Evolutionary conservation across 306 rosid genomes (phyloP).

Genomic region (Gastrolobium villosum): DNA sequence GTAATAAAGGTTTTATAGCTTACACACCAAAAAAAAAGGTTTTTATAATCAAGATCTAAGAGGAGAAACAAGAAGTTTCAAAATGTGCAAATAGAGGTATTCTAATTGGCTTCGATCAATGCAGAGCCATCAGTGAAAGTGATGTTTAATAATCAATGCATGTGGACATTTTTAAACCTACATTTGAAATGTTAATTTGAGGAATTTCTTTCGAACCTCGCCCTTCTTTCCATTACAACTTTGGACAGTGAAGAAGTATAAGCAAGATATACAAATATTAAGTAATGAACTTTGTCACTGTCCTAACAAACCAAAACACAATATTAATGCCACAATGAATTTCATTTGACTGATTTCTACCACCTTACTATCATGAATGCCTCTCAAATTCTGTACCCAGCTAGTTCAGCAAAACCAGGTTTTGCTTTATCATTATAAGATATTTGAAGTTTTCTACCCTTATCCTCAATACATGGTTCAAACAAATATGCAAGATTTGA

Average conservation of each 20-base stretch:
- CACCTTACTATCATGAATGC: too few relatives aligned
- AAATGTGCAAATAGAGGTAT: neutral
- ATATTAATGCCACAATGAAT: conserved; percentile 14
- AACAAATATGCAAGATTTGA: neutral
- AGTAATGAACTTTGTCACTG: conserved; percentile 27
- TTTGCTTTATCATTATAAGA: neutral
- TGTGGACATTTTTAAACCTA: neutral
- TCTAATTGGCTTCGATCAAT: neutral
- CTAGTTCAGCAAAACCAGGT: too few relatives aligned
- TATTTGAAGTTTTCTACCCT: neutral
- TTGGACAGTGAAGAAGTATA: neutral
- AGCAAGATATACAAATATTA: conserved; percentile 20
- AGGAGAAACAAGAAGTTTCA: neutral
- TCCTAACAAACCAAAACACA: conserved; percentile 26
- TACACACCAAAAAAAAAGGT: too few relatives aligned
- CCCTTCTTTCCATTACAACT: neutral
- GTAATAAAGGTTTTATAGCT: neutral
- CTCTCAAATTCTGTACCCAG: too few relatives aligned
- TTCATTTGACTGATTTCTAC: conserved; percentile 30
- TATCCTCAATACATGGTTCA: neutral
- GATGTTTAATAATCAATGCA: neutral
- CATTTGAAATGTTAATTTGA: neutral
- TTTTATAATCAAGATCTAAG: neutral
- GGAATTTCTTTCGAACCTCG: conserved; percentile 6
- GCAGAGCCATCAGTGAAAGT: neutral